Evolutionary conservation across 2,329 filamentous ascomycete species (phyloP), one percentile per base, ranked within the genome.

Genomic region (Aspergillus fumigatus): DNA sequence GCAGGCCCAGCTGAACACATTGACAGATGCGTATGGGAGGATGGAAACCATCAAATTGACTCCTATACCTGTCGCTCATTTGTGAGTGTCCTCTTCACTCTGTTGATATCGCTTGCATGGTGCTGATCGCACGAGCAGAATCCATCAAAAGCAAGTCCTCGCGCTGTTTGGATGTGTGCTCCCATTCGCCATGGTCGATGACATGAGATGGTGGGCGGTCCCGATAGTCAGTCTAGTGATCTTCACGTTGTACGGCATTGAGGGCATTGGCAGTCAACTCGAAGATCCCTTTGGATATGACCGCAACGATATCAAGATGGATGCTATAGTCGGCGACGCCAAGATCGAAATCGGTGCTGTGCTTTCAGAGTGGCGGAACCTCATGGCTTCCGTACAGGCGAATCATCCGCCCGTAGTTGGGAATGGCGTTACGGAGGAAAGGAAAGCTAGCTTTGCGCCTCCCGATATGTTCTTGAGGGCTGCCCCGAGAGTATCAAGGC

Each of bases 1-100:
- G 75, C 81, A 81, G 11, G 78, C 78, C 1, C 82, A 86, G 61
- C 66, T 87, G 25, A 85, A 85, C 65, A 69, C 71, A 0, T 69
- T 87, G 19, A 78, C 81, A 17, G 79, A 83, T 58, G 82, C 83
- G 0, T 87, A 85, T 67, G 84, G 84, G 2, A 78, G 72, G 53
- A 85, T 87, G 83, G 85, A 88, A 70, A 86, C 84, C 0, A 87
- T 88, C 45, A 79, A 83, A 56, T 70, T 83, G n/a, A 87, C 85
- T 0, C 84, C 84, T 0, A 80, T 87, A 21, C 85, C 85, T 1
- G 80, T 88, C 7, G 85, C 85, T 4, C 84, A 87, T 66, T 65
- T 87, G 65, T 76, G 62, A 65, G 72, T 47, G 17, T 58, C 29
- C 38, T 8, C 43, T 49, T 8, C 27, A 9, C 47, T 35, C 14